Evolutionary conservation across 129 eudicot genomes (phyloP), one percentile per base, ranked within the genome.

Genomic region (Rutidosis leptorrhynchoides): DNA sequence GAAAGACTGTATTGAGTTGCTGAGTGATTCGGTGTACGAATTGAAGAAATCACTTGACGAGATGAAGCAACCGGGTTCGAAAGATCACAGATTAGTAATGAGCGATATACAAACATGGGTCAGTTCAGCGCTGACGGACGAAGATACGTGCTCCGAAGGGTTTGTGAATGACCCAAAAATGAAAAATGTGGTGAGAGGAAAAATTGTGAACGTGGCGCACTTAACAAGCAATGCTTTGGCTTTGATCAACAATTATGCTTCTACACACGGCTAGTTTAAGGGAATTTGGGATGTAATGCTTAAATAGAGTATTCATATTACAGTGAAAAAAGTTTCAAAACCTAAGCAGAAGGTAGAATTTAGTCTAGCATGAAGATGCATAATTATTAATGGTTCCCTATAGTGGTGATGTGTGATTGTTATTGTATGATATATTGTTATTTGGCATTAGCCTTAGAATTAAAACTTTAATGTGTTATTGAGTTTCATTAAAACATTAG

Each of bases 91-190:
- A 27, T 21, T 72, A 6, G 62, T 74, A 66, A 72, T 78, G 58
- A 81, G 61, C 19, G 81, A 84, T 62, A 24, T 79, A 30, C 82
- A 83, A 56, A 83, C 94, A 7, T 86, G 94, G 89, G 84, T 86
- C 15, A 83, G 94, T 46, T 84, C 85, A 7, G 87, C 90, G 24
- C 17, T 83, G 63, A 87, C 85, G 0, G 78, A 87, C 29, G 85
- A 87, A 29, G 70, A 79, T 67, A 83, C 87, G 10, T 83, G 95
- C 74, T 61, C 68, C 24, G 89, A 83, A 7, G 89, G 89, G 49
- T 81, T 86, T 63, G 75, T 26, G 14, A 73, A 77, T 3, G 82
- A 70, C 60, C 75, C 75, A 0, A 69, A 70, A 19, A 57, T 69
- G 58, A 83, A 83, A 77, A 67, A 25, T 4, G 77, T 79, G 19